A percentile compares a stretch with the other conserved stretches of the same genome.
phyloP scores from a whole-genome alignment of 768 basidiomycete species.

The Serpula lacrymans region DNA sequence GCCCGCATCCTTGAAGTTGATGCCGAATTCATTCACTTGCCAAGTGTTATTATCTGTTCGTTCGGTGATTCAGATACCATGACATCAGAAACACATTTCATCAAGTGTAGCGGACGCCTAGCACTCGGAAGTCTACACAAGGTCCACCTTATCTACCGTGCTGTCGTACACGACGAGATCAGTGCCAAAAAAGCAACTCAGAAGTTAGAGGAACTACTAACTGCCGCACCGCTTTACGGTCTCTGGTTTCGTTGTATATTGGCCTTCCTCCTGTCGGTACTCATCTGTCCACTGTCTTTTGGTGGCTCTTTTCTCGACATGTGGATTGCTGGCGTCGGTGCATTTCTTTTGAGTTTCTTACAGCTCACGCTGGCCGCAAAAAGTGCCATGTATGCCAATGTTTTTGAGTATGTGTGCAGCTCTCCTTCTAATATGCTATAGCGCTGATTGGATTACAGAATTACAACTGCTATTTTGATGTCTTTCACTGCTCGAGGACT shows the following conservation, averaged over 20 bases:
- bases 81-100: slow-evolving; percentile 84
- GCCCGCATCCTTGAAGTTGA: slow-evolving; percentile 88
- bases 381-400: slow-evolving; percentile 81
- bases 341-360: slow-evolving; percentile 63
- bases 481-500: slow-evolving; percentile 81
- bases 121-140: slow-evolving; percentile 83
- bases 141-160: slow-evolving; percentile 81
- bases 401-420: slow-evolving; percentile 72
- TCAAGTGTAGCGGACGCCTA: slow-evolving; percentile 74
- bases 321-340: slow-evolving; percentile 73
- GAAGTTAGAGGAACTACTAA: slow-evolving; percentile 60
- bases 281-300: slow-evolving; percentile 85
- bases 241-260: slow-evolving; percentile 59
- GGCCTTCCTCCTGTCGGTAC: slow-evolving; percentile 65
- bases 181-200: slow-evolving; percentile 74
- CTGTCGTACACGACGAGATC: slow-evolving; percentile 89
- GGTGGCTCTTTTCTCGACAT: slow-evolving; percentile 83
- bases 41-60: slow-evolving; percentile 78
- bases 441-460: slow-evolving; percentile 41
- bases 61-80: slow-evolving; percentile 91
- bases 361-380: slow-evolving; percentile 73
- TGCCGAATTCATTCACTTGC: slow-evolving; percentile 87
- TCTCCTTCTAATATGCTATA: not conserved
- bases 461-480: slow-evolving; percentile 77
- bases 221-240: slow-evolving; percentile 62